A percentile compares a stretch with the other conserved stretches of the same genome.
These are phyloP conservation scores for Metschnikowia aberdeeniae DNA, from an alignment of 805 yeast species.

Conservation along the genomic window DNA sequence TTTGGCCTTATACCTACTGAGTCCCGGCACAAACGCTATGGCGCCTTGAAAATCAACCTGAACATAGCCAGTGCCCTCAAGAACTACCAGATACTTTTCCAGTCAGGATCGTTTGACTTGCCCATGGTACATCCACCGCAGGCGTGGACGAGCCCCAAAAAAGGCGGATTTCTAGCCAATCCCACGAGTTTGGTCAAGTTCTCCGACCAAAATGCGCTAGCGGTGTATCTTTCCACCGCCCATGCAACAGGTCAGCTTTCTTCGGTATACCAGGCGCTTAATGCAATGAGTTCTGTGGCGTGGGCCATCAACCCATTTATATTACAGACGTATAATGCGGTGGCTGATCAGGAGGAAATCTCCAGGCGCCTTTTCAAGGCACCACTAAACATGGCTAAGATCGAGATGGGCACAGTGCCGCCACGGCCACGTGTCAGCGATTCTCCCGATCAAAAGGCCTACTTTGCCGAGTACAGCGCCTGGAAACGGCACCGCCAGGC, in stretches of 20 bases:
- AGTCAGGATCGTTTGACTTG: conserved; percentile 13
- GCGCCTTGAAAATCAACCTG: conserved; percentile 12
- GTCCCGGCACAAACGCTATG: conserved; percentile 6
- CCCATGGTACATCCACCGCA: conserved; percentile 41
- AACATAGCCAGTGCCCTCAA: conserved; percentile 8
- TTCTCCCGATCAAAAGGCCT: conserved; percentile 2
- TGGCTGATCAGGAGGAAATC: conserved; percentile 1
- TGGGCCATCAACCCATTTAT: conserved; percentile 36
- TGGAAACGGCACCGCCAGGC: conserved; percentile 6
- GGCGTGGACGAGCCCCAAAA: conserved; percentile 29
- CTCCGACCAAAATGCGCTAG: conserved; percentile 13
- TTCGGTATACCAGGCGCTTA: conserved; percentile 26
- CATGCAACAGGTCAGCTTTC: conserved; percentile 30
- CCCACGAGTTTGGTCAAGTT: conserved; percentile 24
- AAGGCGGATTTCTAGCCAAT: conserved; percentile 34
- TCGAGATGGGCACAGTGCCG: not conserved
- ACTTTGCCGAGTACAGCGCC: not conserved
- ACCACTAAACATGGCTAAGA: not conserved
- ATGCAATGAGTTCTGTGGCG: conserved; percentile 25
- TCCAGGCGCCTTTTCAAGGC: conserved; percentile 27
- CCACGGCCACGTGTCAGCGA: conserved; percentile 2
- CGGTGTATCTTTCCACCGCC: conserved; percentile 23
- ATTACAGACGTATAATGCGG: conserved; percentile 19
- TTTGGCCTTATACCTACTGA: conserved; percentile 2
- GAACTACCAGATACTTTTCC: conserved; percentile 10